Evolutionary conservation across 192 early-diverging fungal species (phyloP).

Genomic region (Geranomyces michiganensis): DNA sequence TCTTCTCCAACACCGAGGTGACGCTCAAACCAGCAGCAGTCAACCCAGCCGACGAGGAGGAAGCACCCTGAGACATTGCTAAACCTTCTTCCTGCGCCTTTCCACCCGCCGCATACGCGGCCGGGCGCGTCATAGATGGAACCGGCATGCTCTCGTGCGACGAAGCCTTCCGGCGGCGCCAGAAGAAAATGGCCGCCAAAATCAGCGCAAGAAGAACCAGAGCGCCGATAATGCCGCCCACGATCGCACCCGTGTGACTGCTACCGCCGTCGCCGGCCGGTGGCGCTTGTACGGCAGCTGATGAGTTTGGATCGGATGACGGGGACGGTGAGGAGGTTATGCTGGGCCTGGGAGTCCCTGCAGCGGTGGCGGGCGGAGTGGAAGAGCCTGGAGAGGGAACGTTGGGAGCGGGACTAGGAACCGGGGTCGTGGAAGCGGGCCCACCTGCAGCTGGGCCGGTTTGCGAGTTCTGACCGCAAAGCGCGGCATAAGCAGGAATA

Average conservation of each 20-base stretch:
- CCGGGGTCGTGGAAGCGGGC: background rate
- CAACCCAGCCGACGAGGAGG: slow-evolving; percentile 15
- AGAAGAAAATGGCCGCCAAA: slow-evolving; percentile 11
- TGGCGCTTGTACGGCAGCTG: background rate
- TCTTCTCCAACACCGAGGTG: slow-evolving; percentile 33
- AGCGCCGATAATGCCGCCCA: slow-evolving; percentile 29
- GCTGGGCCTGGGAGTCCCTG: background rate
- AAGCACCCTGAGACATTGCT: background rate
- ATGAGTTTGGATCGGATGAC: background rate
- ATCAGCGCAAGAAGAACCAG: slow-evolving; percentile 20
- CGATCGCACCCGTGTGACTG: slow-evolving; percentile 23
- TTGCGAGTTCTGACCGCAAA: background rate
- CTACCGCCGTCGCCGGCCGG: background rate
- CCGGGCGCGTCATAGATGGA: background rate
- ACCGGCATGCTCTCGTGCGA: background rate
- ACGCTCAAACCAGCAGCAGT: slow-evolving; percentile 18
- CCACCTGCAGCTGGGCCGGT: background rate
- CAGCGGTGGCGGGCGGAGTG: background rate
- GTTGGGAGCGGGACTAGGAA: background rate
- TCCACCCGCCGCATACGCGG: background rate
- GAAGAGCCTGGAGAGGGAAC: background rate
- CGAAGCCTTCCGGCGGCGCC: background rate
- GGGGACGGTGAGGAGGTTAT: background rate
- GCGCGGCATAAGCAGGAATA: too few species aligned
- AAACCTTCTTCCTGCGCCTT: slow-evolving; percentile 25